A percentile compares a stretch with the other conserved stretches of the same genome.
Evolutionary conservation across 2,329 filamentous ascomycete species (phyloP).

Genomic region (Curvularia sp.): DNA sequence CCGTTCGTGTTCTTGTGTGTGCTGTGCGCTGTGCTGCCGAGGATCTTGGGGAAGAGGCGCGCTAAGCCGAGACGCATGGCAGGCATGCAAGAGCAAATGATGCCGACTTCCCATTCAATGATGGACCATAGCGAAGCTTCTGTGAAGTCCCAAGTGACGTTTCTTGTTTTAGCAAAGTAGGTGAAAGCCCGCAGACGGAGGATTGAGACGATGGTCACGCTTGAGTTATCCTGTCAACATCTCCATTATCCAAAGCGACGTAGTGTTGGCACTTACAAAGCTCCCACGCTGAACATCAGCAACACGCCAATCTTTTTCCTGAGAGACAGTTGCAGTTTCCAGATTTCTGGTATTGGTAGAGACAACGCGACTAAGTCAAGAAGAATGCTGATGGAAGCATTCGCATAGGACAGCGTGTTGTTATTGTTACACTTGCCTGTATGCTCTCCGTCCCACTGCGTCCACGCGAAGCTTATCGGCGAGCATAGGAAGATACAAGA

Average conservation of each 20-base stretch:
- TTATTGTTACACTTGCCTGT: constrained; percentile 34
- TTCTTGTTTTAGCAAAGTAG: neutral
- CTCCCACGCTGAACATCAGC: constrained; percentile 49
- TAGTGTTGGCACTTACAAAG: constrained; percentile 46
- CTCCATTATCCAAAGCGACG: neutral
- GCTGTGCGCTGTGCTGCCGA: neutral
- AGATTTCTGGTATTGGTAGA: constrained; percentile 43
- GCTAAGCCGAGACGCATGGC: neutral
- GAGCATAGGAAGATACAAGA: constrained; percentile 30
- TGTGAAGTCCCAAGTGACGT: neutral
- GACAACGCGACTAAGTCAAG: constrained; percentile 41
- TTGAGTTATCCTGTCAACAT: neutral
- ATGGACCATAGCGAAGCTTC: neutral
- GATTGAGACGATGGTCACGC: neutral
- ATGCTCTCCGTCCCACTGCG: constrained; percentile 39
- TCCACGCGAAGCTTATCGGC: constrained; percentile 34
- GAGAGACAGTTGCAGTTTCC: constrained; percentile 37
- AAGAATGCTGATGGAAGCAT: constrained; percentile 43
- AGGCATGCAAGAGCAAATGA: neutral
- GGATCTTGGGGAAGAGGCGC: neutral
- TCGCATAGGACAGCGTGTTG: constrained; percentile 40
- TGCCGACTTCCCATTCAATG: neutral
- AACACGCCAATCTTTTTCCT: constrained; percentile 46
- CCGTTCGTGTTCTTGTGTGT: neutral
- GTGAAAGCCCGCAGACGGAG: neutral